A percentile compares a stretch with the other conserved stretches of the same genome.
phyloP scores from a whole-genome alignment of 192 early-diverging fungal genomes.

The Coemansia sp. region DNA sequence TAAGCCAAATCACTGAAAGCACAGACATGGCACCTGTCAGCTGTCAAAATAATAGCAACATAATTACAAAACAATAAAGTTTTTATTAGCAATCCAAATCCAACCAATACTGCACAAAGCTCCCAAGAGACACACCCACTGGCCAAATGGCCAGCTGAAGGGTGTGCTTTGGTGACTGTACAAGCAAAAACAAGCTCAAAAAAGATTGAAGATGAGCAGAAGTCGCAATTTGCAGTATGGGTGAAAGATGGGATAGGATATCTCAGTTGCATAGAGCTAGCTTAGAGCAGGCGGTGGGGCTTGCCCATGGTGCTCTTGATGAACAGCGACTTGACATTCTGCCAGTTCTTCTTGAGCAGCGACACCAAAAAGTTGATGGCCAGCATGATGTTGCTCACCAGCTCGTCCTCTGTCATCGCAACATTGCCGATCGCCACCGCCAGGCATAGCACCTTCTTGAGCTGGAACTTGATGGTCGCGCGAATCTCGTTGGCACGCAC shows the following conservation, averaged over 20 bases:
- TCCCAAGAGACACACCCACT: constrained; percentile 35
- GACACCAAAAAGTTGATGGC: constrained; percentile 98
- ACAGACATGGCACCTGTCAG: constrained; percentile 31
- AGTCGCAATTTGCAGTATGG: constrained; percentile 8
- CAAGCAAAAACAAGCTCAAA: constrained; percentile 13
- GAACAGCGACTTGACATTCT: constrained; percentile 97
- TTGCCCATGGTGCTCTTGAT: constrained; percentile 98
- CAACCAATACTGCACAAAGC: constrained; percentile 13
- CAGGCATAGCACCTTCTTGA: constrained; percentile 98
- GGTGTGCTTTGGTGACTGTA: constrained; percentile 40
- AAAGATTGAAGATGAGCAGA: constrained; percentile 15
- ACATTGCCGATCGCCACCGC: constrained; percentile 96
- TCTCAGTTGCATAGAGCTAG: too few species aligned
- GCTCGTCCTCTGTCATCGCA: constrained; percentile 91
- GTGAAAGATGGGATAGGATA: constrained; percentile 14
- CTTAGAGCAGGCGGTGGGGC: constrained; percentile 86
- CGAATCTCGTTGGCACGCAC: constrained; percentile 92
- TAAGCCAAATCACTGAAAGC: constrained; percentile 43
- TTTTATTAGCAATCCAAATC: neutral
- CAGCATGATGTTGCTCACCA: constrained; percentile 96
- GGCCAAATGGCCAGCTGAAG: neutral
- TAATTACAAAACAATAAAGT: neutral
- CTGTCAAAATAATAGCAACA: neutral
- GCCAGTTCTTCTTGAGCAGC: constrained; percentile 99
- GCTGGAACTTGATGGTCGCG: constrained; percentile 99